Base-by-base conservation (phyloP, 768 basidiomycete species). In the Podaxis pistillaris region DNA sequence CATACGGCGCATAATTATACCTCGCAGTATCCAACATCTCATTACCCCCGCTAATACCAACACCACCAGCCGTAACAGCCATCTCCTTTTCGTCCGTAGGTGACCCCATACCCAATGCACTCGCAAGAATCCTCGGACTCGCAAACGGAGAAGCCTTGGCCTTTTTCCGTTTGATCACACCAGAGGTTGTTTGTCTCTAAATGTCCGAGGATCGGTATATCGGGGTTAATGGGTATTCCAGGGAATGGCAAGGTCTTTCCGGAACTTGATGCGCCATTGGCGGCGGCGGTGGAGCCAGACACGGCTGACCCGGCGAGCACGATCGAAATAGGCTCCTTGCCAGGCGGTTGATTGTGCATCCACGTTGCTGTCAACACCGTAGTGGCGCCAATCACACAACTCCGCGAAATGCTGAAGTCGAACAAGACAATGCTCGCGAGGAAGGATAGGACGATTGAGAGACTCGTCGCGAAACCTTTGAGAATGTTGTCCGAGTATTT, bases 381-480 rank as follows among this genome's bases (percentile, higher is more conserved):
- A 1, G 86, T 80, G 1, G 93, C 86, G 15, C 96, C 96, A 36
- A 96, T 80, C 65, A 97, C 70, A 75, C 98, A 98, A 1, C 88
- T 85, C 11, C 86, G 82, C 2, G 96, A 96, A 71, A 98, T 91
- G 40, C 80, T 78, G 74, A 96, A 97, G 70, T 93, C 84, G 78
- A 99, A 99, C 49, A 98, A 83, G 36, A 85, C 85, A 65, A 98
- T 93, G 51, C 90, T 93, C 1, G 95, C 94, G 63, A 96, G 84
- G 86, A 96, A 99, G 57, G 94, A 96, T 44, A 98, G 78, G 62
- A 98, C 87, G 76, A 98, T 99, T 65, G 91, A 91, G 47, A 98
- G 82, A 65, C 88, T 90, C 1, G 96, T 99, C 4, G 96, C 96
- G 69, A 99, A 99, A n/a, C 96, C 96, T 72, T 97, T 96, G 70